These are phyloP conservation scores for Colletotrichum paranaense DNA, from an alignment of 2,329 filamentous ascomycete genomes.

Conservation along the genomic window DNA sequence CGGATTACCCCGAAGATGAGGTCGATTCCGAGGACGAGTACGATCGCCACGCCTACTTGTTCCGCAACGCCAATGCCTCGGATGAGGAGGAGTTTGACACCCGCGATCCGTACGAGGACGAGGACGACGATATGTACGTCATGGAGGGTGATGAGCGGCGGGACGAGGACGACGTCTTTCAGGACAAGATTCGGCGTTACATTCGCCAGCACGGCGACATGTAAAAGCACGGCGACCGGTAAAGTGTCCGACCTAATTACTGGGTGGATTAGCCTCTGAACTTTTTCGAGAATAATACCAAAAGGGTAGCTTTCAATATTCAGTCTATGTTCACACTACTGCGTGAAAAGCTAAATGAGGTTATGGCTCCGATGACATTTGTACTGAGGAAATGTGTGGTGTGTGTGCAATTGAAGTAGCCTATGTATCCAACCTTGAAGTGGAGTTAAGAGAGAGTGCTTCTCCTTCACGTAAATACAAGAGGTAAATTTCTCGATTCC, in stretches of 20 bases:
- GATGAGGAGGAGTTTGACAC: slow-evolving; percentile 66
- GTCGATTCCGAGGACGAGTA: slow-evolving; percentile 72
- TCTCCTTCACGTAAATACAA: neutral
- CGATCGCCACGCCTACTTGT: slow-evolving; percentile 65
- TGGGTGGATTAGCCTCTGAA: too few relatives aligned
- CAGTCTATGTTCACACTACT: too few relatives aligned
- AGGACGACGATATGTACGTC: slow-evolving; percentile 47
- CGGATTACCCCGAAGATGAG: slow-evolving; percentile 85
- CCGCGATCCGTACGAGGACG: slow-evolving; percentile 49
- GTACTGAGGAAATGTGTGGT: too few relatives aligned
- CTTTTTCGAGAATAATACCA: too few relatives aligned
- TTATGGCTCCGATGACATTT: too few relatives aligned
- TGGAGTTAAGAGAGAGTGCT: neutral
- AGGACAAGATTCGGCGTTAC: slow-evolving; percentile 39
- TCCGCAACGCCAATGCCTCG: slow-evolving; percentile 63
- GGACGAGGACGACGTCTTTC: slow-evolving; percentile 41
- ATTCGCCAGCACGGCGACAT: slow-evolving; percentile 33
- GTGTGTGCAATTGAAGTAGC: slow-evolving; percentile 20
- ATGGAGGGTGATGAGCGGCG: slow-evolving; percentile 51
- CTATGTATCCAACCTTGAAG: neutral
- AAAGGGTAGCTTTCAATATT: too few relatives aligned
- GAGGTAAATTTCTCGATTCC: neutral
- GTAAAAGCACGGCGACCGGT: neutral
- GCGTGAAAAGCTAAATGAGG: too few relatives aligned
- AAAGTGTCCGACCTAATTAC: too few relatives aligned